These are phyloP conservation scores for Barnettozyma populi DNA, from an alignment of 805 yeast genomes.

Conservation along the genomic window DNA sequence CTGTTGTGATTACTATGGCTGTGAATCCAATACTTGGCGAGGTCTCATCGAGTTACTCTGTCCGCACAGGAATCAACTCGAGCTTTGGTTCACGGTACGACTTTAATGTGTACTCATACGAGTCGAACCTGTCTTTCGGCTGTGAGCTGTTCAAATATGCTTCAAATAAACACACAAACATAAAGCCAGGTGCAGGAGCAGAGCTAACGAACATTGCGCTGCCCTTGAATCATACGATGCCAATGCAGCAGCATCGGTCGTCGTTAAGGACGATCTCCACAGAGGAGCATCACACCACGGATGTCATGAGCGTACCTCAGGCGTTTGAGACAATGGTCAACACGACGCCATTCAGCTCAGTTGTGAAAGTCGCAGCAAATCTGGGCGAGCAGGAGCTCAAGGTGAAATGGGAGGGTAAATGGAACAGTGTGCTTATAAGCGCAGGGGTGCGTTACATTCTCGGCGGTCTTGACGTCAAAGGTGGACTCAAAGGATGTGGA, in stretches of 20 bases:
- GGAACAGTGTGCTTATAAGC: slow-evolving; percentile 70
- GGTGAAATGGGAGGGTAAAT: slow-evolving; percentile 83
- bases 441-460: slow-evolving; percentile 57
- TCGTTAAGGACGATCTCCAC: slow-evolving; percentile 24
- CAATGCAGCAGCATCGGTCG: not conserved
- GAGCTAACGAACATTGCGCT: not conserved
- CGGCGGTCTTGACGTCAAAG: slow-evolving; percentile 29
- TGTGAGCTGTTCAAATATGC: slow-evolving; percentile 67
- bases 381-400: slow-evolving; percentile 55
- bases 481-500: slow-evolving; percentile 48
- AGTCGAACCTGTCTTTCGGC: slow-evolving; percentile 81
- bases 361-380: slow-evolving; percentile 68
- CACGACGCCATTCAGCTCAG: slow-evolving; percentile 57
- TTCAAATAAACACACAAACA: slow-evolving; percentile 9
- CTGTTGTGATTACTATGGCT: slow-evolving; percentile 80
- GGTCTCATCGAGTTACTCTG: slow-evolving; percentile 80
- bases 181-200: slow-evolving; percentile 2
- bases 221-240: not conserved
- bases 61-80: slow-evolving; percentile 67
- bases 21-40: slow-evolving; percentile 89
- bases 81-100: slow-evolving; percentile 82
- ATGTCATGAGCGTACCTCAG: slow-evolving; percentile 38
- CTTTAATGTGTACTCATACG: slow-evolving; percentile 86
- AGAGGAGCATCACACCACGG: slow-evolving; percentile 27
- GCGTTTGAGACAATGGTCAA: slow-evolving; percentile 47